Evolutionary conservation across 1,139 yeast genomes (phyloP).

Genomic region (Saccharomyces uvarum): DNA sequence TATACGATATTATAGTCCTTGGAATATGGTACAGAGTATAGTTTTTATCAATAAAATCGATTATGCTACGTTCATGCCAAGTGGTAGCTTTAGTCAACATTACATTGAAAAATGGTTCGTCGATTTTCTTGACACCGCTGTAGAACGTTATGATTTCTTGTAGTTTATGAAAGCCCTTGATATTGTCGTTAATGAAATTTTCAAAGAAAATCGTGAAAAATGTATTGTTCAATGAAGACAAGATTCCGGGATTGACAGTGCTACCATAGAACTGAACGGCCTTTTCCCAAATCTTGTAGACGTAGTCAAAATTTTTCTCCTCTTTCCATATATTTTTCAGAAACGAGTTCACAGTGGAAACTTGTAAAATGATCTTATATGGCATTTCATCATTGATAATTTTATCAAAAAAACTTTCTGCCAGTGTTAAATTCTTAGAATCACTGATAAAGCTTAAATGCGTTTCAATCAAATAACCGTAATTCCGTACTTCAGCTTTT

Average conservation of each 20-base stretch:
- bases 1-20: slow-evolving; percentile 66
- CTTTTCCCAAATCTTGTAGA: slow-evolving; percentile 20
- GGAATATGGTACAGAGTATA: slow-evolving; percentile 51
- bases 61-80: slow-evolving; percentile 62
- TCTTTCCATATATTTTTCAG: slow-evolving; percentile 54
- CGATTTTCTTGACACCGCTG: slow-evolving; percentile 49
- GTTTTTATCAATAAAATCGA: slow-evolving; percentile 53
- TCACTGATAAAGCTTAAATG: slow-evolving; percentile 76
- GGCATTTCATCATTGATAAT: slow-evolving; percentile 62
- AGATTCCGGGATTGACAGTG: slow-evolving; percentile 54
- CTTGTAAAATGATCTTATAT: slow-evolving; percentile 61
- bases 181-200: slow-evolving; percentile 44
- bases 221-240: slow-evolving; percentile 59
- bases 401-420: slow-evolving; percentile 64
- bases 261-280: slow-evolving; percentile 42
- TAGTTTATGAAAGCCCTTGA: slow-evolving; percentile 40
- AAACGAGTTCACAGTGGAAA: slow-evolving; percentile 62
- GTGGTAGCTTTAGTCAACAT: slow-evolving; percentile 55
- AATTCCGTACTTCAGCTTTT: slow-evolving; percentile 25
- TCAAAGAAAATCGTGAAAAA: slow-evolving; percentile 63
- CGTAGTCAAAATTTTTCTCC: slow-evolving; percentile 48
- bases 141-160: slow-evolving; percentile 45
- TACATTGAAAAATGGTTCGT: slow-evolving; percentile 74
- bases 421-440: slow-evolving; percentile 62
- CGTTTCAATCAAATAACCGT: slow-evolving; percentile 48